Base-by-base conservation (phyloP, 768 basidiomycete genomes). In the Suillus variegatus region DNA sequence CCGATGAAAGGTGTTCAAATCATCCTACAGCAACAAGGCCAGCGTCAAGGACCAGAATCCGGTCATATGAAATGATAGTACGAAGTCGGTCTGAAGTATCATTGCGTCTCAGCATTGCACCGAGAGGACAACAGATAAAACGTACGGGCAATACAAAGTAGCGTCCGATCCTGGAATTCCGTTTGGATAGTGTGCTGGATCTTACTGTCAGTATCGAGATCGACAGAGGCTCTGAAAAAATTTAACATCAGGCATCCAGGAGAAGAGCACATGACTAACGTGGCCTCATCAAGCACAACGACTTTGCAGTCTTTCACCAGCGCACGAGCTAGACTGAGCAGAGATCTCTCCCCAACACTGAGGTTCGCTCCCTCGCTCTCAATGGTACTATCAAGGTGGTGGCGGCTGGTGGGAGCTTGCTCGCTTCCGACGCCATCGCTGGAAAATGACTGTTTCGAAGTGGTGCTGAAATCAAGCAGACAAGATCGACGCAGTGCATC, bases 401-500 rank as follows among this genome's bases (percentile, higher is more conserved):
- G 84, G 0, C 84, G 79, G 13, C 69, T 73, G 54, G 67, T 62
- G 57, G 75, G 61, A 60, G 73, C 32, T 64, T 71, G 47, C 6
- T 67, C 60, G 5, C 60, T 63, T 32, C 52, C 20, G 28, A 60
- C 64, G 38, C 61, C 71, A 63, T 62, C 69, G 65, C 57, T 71
- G 67, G 79, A 54, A 22, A 14, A 41, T 51, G 60, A 62, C 22
- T 69, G 71, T 36, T 68, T 62, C 47, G 62, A 55, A 18, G 60
- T 40, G 67, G 71, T 72, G 22, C 22, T 58, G 78, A 71, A 65
- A 43, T 75, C 74, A 32, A 82, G 63, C 6, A 86, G 73, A 72
- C 81, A 83, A 1, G 90, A 86, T 47, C 90, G 82, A 22, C 85
- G 84, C n/a, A 93, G 79, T 4, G 92, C 90, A 73, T 90, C 89